A percentile compares a stretch with the other conserved stretches of the same genome.
Conservation (phyloP, 2,329 filamentous ascomycete genomes). For the Atkinsonella hypoxylon region DNA sequence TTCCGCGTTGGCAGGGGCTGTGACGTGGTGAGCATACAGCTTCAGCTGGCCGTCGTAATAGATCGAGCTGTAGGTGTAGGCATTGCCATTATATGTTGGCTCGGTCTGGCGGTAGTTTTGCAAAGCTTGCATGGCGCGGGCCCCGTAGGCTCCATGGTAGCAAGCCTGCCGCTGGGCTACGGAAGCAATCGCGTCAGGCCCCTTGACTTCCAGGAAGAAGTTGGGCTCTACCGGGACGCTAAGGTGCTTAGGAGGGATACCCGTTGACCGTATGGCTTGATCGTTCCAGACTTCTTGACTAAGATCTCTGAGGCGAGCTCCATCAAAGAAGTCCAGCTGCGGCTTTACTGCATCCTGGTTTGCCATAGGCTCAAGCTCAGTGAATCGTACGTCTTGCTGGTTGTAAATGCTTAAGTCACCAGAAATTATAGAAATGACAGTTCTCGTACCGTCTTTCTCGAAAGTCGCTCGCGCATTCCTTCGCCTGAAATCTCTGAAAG, state of each 20-base stretch:
- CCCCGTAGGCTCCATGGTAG: conserved; percentile 23
- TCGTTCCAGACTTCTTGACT: conserved; percentile 15
- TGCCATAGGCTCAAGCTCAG: neutral
- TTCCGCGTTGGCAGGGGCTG: conserved; percentile 7
- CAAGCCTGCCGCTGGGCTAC: conserved; percentile 20
- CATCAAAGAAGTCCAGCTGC: conserved; percentile 23
- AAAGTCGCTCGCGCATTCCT: neutral
- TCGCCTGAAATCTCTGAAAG: neutral
- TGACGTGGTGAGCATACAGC: conserved; percentile 21
- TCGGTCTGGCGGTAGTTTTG: conserved; percentile 17
- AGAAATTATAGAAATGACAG: neutral
- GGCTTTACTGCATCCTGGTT: conserved; percentile 16
- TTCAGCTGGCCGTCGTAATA: conserved; percentile 26
- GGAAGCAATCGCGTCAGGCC: conserved; percentile 15
- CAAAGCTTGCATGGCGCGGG: conserved; percentile 22
- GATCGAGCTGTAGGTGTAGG: conserved; percentile 21
- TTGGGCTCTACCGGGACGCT: conserved; percentile 23
- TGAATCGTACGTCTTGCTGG: neutral
- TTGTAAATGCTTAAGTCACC: neutral
- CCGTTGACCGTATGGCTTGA: conserved; percentile 13
- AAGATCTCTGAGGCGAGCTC: conserved; percentile 15
- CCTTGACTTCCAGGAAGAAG: conserved; percentile 28
- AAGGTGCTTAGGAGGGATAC: conserved; percentile 23
- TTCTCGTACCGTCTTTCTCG: neutral
- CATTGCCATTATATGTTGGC: conserved; percentile 23